Evolutionary conservation across 75 land plant genomes (phyloP), one percentile per base, ranked within the genome.

Genomic region (Pinus albicaulis): DNA sequence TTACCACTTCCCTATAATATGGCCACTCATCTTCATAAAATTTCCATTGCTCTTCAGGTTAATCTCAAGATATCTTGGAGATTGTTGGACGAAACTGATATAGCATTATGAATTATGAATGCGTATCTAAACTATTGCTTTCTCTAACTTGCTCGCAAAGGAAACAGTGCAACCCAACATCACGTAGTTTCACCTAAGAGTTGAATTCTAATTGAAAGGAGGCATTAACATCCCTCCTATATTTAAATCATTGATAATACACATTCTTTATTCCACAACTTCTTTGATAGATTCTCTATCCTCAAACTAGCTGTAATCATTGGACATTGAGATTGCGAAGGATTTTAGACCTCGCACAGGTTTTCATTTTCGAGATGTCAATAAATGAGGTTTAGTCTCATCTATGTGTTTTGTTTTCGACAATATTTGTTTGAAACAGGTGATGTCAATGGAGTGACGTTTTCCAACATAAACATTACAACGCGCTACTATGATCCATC

Each of bases 401-500:
- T n/a, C 22, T 48, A 48, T 48, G 17, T 34, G 31, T 64, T 34
- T 11, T 64, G 68, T 64, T 68, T 68, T 4, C 44, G 26, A 20
- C 24, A n/a, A 59, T 61, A 24, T 59, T 41, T 31, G 17, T 44
- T 41, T 78, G 34, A 74, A 68, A 74, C 86, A 89, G 98, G 98
- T 53, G 88, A 82, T 74, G 85, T 88, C 34, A 84, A 75, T 20
- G 85, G 90, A 62, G 73, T 89, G 11, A 83, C 83, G 2, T 95
- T 91, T 85, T 88, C 94, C 13, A 93, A 95, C 86, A 91, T 95
- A 55, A 87, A 86, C 48, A 89, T 95, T 59, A 85, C 76, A 77
- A 95, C 97, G 22, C 88, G 96, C 71, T 95, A 93, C 84, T 95
- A 95, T 66, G 88, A 95, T 76, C 86, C 85, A 28, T 93, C 88